A percentile compares a stretch with the other conserved stretches of the same genome.
Evolutionary conservation across 139 green algal genomes (phyloP).

Genomic region (Asterochloris sp.): DNA sequence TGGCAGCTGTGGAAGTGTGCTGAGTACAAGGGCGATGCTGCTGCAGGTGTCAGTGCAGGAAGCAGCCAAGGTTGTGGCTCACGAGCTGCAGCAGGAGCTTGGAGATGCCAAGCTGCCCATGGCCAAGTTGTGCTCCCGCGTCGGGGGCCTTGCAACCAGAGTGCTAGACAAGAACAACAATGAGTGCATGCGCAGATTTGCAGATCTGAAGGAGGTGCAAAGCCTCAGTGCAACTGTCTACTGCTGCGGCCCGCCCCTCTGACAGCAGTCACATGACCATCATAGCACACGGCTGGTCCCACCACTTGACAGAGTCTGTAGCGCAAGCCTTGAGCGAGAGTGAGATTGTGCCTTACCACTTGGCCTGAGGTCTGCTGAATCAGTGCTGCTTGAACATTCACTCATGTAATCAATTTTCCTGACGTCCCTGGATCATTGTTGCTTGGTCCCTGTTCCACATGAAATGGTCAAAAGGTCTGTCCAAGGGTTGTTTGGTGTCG

Average conservation of each 20-base stretch:
- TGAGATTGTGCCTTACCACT: no score
- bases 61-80: neutral
- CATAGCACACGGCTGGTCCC: no score
- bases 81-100: slow-evolving; percentile 12
- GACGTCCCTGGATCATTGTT: no score
- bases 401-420: no score
- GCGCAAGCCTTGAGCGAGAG: no score
- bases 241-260: slow-evolving; percentile 32
- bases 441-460: no score
- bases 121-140: slow-evolving; percentile 33
- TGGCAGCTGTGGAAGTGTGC: neutral
- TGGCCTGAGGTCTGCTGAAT: no score
- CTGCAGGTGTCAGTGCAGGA: slow-evolving; percentile 19
- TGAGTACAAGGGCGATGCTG: neutral
- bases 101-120: slow-evolving; percentile 22
- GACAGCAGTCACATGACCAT: neutral
- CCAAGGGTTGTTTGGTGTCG: no score
- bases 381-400: no score
- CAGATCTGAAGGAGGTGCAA: slow-evolving; percentile 24
- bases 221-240: slow-evolving; percentile 37
- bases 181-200: slow-evolving; percentile 6
- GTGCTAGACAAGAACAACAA: slow-evolving; percentile 14
- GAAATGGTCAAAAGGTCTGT: no score
- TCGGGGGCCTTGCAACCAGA: slow-evolving; percentile 10
- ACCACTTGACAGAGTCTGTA: no score